These are phyloP conservation scores for Zoysia pacifica DNA, from an alignment of 176 grass and related monocot species.

Conservation along the genomic window DNA sequence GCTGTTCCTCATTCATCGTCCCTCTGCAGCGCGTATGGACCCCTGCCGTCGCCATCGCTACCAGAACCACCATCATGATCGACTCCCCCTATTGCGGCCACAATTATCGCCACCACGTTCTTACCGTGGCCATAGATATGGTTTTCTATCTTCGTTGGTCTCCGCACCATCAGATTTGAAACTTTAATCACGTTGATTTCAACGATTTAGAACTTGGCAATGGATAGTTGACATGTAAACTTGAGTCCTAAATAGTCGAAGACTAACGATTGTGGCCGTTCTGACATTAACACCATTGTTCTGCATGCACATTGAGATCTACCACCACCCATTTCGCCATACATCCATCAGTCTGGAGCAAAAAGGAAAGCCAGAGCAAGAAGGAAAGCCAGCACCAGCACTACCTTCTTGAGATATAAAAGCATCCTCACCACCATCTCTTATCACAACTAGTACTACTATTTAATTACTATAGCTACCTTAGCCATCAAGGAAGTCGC, in stretches of 20 bases:
- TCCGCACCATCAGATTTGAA: background rate
- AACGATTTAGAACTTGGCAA: too few species aligned
- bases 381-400: background rate
- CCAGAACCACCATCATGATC: constrained; percentile 22
- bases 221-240: too few species aligned
- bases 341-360: background rate
- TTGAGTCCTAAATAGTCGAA: too few species aligned
- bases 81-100: background rate
- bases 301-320: constrained; percentile 31
- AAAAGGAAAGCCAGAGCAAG: background rate
- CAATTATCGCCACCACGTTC: constrained; percentile 1
- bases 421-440: background rate
- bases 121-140: background rate
- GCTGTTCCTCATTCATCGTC: background rate
- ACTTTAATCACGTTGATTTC: too few species aligned
- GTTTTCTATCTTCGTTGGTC: background rate
- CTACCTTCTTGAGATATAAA: constrained; percentile 30
- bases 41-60: background rate
- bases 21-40: background rate
- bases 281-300: background rate
- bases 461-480: constrained; percentile 83
- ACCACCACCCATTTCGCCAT: constrained; percentile 1
- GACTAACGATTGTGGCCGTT: background rate
- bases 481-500: constrained; percentile 51
- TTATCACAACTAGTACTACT: constrained; percentile 27